These are phyloP conservation scores for Neurospora sp. DNA, from an alignment of 495 filamentous ascomycete species.

Conservation along the genomic window DNA sequence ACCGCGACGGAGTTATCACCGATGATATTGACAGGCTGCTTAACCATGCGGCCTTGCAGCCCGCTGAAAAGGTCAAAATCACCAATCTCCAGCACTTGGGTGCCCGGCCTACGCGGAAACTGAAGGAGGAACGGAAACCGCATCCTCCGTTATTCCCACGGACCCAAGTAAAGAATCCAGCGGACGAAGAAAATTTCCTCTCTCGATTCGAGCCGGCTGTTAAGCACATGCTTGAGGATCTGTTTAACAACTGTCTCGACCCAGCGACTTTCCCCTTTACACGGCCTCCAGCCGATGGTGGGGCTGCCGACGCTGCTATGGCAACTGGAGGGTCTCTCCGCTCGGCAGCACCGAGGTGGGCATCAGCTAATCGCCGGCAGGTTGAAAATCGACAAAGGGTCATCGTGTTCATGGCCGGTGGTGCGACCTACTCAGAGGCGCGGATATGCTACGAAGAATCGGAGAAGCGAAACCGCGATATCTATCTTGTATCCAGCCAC, in stretches of 20 bases:
- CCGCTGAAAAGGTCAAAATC: constrained; percentile 56
- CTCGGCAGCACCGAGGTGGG: constrained; percentile 88
- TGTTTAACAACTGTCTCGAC: constrained; percentile 57
- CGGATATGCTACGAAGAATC: constrained; percentile 85
- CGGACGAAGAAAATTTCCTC: constrained; percentile 52
- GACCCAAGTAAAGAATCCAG: constrained; percentile 43
- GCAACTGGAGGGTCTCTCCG: constrained; percentile 66
- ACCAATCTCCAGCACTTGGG: constrained; percentile 76
- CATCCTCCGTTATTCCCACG: constrained; percentile 54
- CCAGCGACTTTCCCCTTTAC: constrained; percentile 68
- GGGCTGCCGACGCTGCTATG: constrained; percentile 43
- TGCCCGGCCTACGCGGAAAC: constrained; percentile 55
- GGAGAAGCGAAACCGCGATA: constrained; percentile 56
- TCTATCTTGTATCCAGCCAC: constrained; percentile 86
- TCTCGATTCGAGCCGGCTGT: constrained; percentile 63
- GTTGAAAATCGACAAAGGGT: constrained; percentile 82
- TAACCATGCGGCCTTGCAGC: constrained; percentile 69
- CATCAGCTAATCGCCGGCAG: constrained; percentile 61
- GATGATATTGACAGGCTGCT: constrained; percentile 79
- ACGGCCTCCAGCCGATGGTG: constrained; percentile 49
- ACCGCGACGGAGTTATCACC: constrained; percentile 76
- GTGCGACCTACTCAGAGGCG: constrained; percentile 84
- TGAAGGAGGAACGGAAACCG: constrained; percentile 66
- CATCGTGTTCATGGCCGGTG: constrained; percentile 92
- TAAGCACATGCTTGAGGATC: constrained; percentile 70